phyloP scores from a whole-genome alignment of 495 filamentous ascomycete species.

The Penicillium daleae region DNA sequence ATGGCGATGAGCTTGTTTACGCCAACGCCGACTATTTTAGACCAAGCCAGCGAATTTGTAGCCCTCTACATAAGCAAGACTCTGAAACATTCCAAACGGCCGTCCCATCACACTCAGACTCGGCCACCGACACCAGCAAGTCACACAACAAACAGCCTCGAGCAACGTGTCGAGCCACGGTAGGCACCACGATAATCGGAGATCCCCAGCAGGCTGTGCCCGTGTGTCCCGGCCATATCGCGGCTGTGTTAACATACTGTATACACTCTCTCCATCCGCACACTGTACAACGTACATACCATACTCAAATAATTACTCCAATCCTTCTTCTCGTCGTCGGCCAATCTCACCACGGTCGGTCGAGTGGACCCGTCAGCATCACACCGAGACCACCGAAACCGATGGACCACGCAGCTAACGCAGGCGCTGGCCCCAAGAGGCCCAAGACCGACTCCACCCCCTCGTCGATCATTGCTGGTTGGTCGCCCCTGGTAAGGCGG shows the following conservation, averaged over 20 bases:
- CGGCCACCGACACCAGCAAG: background rate
- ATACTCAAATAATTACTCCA: background rate
- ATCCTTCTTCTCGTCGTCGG: background rate
- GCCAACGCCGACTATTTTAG: background rate
- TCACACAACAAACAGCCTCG: conserved; percentile 11
- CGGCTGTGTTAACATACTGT: background rate
- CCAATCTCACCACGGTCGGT: conserved; percentile 1
- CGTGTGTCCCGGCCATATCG: background rate
- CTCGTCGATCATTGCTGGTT: conserved; percentile 27
- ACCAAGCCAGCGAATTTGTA: background rate
- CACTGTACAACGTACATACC: too few relatives aligned
- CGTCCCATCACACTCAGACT: background rate
- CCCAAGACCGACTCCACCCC: conserved; percentile 15
- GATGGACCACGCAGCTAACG: conserved; percentile 11
- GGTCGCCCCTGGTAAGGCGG: conserved; percentile 18
- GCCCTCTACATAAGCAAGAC: background rate
- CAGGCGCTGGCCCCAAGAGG: conserved; percentile 14
- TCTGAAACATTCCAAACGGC: conserved; percentile 25
- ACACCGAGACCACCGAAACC: conserved; percentile 11
- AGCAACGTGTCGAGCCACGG: conserved; percentile 15
- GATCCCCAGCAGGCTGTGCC: background rate
- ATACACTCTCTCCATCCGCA: background rate
- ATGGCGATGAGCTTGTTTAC: conserved; percentile 20
- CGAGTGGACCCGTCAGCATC: conserved; percentile 7
- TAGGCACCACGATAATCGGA: conserved; percentile 1